Percentiles rank a stretch among this genome's conserved stretches.
phyloP scores from a whole-genome alignment of 192 early-diverging fungal genomes.

The Gorgonomyces haynaldii region DNA sequence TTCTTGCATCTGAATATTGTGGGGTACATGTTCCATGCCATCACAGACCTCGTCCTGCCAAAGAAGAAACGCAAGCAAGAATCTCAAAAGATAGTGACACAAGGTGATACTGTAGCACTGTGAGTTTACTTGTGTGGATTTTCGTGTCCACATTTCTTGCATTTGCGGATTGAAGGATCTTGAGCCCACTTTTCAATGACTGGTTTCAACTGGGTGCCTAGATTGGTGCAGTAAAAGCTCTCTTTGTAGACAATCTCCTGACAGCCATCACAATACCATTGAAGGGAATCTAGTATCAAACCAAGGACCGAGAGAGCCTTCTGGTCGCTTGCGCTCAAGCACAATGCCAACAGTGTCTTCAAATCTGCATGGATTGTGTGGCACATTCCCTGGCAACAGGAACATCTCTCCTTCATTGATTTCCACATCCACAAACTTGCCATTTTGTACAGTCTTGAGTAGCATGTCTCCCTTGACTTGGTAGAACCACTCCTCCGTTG shows the following conservation, averaged over 20 bases:
- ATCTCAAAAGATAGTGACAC: no score
- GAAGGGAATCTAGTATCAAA: conserved; percentile 56
- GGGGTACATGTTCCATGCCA: no score
- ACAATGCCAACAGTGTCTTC: conserved; percentile 94
- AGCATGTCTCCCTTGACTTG: conserved; percentile 89
- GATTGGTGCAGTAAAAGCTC: conserved; percentile 78
- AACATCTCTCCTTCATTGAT: conserved; percentile 96
- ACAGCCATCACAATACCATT: conserved; percentile 94
- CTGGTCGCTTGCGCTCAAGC: conserved; percentile 73
- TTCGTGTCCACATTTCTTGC: background rate
- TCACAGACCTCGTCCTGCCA: no score
- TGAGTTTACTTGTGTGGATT: background rate
- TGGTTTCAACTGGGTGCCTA: conserved; percentile 82
- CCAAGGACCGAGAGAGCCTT: conserved; percentile 49
- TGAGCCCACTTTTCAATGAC: conserved; percentile 68
- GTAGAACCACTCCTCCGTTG: conserved; percentile 98
- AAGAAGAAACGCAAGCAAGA: no score
- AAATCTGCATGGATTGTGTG: conserved; percentile 90
- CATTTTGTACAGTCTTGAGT: conserved; percentile 75
- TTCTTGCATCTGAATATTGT: no score
- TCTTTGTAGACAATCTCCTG: conserved; percentile 74
- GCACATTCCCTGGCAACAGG: conserved; percentile 78
- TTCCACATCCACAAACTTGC: conserved; percentile 69
- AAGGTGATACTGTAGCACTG: no score
- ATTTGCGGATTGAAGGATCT: background rate